Evolutionary conservation across 2,329 filamentous ascomycete genomes (phyloP).

Genomic region (Stylonectria norvegica): DNA sequence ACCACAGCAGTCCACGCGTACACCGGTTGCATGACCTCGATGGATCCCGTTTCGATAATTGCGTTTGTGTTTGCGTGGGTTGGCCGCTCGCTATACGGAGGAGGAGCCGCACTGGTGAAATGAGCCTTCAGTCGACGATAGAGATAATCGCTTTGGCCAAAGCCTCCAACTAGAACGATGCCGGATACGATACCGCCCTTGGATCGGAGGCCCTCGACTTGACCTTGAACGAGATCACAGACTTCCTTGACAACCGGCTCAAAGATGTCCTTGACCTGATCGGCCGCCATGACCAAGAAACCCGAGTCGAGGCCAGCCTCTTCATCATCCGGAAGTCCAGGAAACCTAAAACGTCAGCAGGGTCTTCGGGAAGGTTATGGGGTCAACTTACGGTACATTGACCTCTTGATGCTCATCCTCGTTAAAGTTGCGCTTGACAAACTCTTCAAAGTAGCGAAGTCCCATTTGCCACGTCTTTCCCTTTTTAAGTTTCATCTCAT

Average conservation of each 20-base stretch:
- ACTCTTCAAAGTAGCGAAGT: slow-evolving; percentile 76
- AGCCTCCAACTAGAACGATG: slow-evolving; percentile 79
- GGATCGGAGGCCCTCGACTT: slow-evolving; percentile 59
- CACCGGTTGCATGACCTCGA: slow-evolving; percentile 78
- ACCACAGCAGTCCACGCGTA: slow-evolving; percentile 82
- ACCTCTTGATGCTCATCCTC: slow-evolving; percentile 74
- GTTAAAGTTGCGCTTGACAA: slow-evolving; percentile 80
- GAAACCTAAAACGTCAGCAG: slow-evolving; percentile 49
- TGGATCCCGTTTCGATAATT: slow-evolving; percentile 50
- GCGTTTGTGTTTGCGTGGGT: slow-evolving; percentile 57
- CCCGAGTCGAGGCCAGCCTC: slow-evolving; percentile 71
- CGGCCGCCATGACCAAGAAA: slow-evolving; percentile 68
- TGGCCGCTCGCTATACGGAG: slow-evolving; percentile 65
- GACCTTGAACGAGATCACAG: slow-evolving; percentile 64
- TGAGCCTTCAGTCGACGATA: slow-evolving; percentile 68
- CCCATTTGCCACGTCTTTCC: slow-evolving; percentile 78
- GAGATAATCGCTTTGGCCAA: slow-evolving; percentile 75
- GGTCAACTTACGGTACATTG: slow-evolving; percentile 61
- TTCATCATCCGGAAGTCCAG: slow-evolving; percentile 72
- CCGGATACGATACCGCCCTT: slow-evolving; percentile 64
- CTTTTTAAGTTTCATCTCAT: slow-evolving; percentile 74
- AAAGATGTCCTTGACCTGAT: slow-evolving; percentile 69
- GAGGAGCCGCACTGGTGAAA: slow-evolving; percentile 58
- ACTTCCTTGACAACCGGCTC: slow-evolving; percentile 71
- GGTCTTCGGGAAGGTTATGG: not conserved